Percentiles rank a stretch among this genome's conserved stretches.
Conservation (phyloP, 441 rosid species). For the Monsonia emarginata region DNA sequence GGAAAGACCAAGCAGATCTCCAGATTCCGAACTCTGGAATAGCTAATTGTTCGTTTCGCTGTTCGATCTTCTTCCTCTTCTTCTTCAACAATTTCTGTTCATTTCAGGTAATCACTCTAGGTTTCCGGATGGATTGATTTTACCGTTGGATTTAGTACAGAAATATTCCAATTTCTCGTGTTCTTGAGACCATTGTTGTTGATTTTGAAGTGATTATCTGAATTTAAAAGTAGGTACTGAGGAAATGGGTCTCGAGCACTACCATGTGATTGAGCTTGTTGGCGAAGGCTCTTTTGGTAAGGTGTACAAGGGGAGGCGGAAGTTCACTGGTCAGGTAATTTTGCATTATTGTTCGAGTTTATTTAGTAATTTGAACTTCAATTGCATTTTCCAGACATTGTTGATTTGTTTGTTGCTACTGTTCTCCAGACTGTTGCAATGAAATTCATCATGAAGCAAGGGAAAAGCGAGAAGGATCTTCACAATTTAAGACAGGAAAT, state of each 20-base stretch:
- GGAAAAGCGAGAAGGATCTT: slow-evolving; percentile 85
- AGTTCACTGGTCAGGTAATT: slow-evolving; percentile 72
- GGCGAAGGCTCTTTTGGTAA: slow-evolving; percentile 97
- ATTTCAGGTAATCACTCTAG: neutral
- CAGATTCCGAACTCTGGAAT: neutral
- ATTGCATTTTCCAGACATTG: neutral
- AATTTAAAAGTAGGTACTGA: neutral
- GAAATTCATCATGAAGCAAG: slow-evolving; percentile 95
- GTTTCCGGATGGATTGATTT: neutral
- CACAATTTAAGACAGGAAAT: slow-evolving; percentile 90
- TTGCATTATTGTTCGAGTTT: neutral
- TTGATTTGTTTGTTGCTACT: slow-evolving; percentile 13
- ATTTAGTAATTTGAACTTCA: neutral
- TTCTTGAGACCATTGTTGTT: neutral
- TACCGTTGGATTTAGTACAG: neutral
- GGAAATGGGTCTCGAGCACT: slow-evolving; percentile 69
- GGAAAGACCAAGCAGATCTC: neutral
- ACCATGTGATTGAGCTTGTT: slow-evolving; percentile 86
- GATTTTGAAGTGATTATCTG: neutral
- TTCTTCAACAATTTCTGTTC: neutral
- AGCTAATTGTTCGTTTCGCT: neutral
- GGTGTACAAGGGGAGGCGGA: slow-evolving; percentile 84
- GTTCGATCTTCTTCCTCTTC: neutral
- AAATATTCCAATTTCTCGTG: neutral
- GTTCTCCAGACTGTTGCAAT: slow-evolving; percentile 75